Evolutionary conservation across 1,139 yeast species (phyloP).

Genomic region (Saccharomyces pastorianus): DNA sequence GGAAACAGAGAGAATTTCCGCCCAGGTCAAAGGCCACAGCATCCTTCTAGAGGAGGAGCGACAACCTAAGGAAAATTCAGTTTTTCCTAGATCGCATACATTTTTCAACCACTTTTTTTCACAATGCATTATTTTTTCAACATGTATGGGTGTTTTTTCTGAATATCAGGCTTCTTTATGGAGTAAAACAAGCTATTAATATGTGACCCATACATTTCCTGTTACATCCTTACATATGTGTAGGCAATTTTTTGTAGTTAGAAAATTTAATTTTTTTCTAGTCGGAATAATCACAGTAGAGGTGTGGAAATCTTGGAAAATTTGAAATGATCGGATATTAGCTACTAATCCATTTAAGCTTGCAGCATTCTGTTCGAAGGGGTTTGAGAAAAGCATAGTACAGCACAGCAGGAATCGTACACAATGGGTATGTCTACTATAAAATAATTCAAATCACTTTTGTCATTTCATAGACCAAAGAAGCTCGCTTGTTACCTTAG

Average conservation of each 20-base stretch:
- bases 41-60: not conserved
- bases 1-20: not conserved
- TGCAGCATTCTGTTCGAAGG: not conserved
- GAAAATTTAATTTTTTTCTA: not conserved
- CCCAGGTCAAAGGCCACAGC: not conserved
- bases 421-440: slow-evolving; percentile 4
- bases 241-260: not conserved
- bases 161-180: not conserved
- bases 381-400: not conserved
- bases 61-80: not conserved
- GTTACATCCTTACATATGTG: not conserved
- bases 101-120: not conserved
- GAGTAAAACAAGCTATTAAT: not conserved
- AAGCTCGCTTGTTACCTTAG: not conserved
- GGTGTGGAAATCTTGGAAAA: not conserved
- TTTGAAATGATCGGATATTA: not conserved
- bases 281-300: not conserved
- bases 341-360: not conserved
- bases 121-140: not conserved
- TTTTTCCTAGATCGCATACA: not conserved
- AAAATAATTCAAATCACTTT: not conserved
- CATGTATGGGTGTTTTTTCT: not conserved
- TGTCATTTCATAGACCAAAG: not conserved
- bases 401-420: slow-evolving; percentile 4
- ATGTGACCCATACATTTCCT: not conserved